A percentile compares a stretch with the other conserved stretches of the same genome.
phyloP scores from a whole-genome alignment of 345 rosid genomes.

The Moricandia arvensis region DNA sequence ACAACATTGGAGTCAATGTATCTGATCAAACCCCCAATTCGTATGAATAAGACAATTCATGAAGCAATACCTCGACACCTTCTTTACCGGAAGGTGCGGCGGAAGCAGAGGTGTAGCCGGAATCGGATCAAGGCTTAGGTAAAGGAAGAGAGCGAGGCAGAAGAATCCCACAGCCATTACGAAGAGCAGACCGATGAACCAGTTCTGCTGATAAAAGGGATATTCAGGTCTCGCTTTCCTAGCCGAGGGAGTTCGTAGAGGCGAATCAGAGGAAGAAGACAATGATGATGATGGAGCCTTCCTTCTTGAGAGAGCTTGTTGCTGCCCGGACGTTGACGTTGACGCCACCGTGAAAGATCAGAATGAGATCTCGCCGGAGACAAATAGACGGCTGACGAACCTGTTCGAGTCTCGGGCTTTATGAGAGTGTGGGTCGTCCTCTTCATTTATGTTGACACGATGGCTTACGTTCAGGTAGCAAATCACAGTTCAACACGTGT shows the following conservation, averaged over 20 bases:
- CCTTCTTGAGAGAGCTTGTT: constrained; percentile 54
- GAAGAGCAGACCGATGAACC: constrained; percentile 75
- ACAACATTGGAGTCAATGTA: neutral
- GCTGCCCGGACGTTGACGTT: constrained; percentile 65
- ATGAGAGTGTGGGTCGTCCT: neutral
- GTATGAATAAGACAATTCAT: too few species aligned
- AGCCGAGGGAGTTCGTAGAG: constrained; percentile 32
- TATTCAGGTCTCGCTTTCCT: constrained; percentile 24
- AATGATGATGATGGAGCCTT: constrained; percentile 45
- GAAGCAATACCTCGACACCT: constrained; percentile 62
- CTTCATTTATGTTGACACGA: neutral
- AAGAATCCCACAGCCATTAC: constrained; percentile 72
- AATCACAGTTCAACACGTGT: neutral
- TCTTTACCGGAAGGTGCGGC: constrained; percentile 61
- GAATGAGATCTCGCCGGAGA: constrained; percentile 32
- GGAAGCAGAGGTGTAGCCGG: constrained; percentile 51
- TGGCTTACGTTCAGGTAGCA: neutral
- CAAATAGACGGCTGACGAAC: neutral
- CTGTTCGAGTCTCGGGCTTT: neutral
- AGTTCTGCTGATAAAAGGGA: constrained; percentile 79
- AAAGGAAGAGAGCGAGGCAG: constrained; percentile 64
- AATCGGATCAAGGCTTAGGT: constrained; percentile 60
- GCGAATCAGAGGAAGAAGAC: constrained; percentile 32
- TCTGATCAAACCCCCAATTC: neutral
- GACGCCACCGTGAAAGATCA: constrained; percentile 83